Evolutionary conservation across 805 yeast genomes (phyloP).

Genomic region (Lachancea kluyveri): DNA sequence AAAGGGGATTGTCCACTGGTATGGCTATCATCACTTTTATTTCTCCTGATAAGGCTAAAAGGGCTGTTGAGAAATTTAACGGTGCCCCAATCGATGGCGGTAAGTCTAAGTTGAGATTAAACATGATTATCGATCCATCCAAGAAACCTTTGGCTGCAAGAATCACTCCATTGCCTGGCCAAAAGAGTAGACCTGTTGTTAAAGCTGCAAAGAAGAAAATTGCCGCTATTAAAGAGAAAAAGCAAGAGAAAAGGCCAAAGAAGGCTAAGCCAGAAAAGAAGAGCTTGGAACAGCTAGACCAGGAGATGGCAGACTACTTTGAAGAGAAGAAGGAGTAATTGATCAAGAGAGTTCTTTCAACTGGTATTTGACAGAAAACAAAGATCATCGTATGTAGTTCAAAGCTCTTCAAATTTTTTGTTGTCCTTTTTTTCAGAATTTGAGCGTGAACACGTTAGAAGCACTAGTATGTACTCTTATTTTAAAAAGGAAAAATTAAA

Average conservation of each 20-base stretch:
- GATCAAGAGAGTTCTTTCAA: neutral
- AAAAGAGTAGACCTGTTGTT: slow-evolving; percentile 7
- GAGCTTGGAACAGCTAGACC: slow-evolving; percentile 90
- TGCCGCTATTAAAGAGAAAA: slow-evolving; percentile 31
- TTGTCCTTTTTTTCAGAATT: too few relatives aligned
- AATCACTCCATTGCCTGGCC: slow-evolving; percentile 42
- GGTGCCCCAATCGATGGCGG: slow-evolving; percentile 94
- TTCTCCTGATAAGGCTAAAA: slow-evolving; percentile 61
- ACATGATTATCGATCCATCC: slow-evolving; percentile 80
- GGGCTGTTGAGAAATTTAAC: slow-evolving; percentile 78
- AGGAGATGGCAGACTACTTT: slow-evolving; percentile 96
- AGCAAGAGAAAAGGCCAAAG: slow-evolving; percentile 32
- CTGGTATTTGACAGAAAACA: neutral
- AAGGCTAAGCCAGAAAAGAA: slow-evolving; percentile 45
- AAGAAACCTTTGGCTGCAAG: slow-evolving; percentile 69
- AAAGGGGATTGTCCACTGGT: slow-evolving; percentile 87
- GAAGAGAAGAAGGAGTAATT: slow-evolving; percentile 33
- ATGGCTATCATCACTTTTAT: slow-evolving; percentile 81
- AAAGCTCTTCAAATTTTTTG: too few relatives aligned
- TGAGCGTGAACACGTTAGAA: neutral
- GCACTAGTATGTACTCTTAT: too few relatives aligned
- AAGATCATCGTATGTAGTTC: too few relatives aligned
- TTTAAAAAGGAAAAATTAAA: too few relatives aligned
- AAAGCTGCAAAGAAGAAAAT: slow-evolving; percentile 22
- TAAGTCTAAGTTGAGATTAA: slow-evolving; percentile 64